Percentiles rank a stretch among this genome's conserved stretches.
Conservation (phyloP, 2,329 filamentous ascomycete species). For the Neopestalotiopsis sp. region DNA sequence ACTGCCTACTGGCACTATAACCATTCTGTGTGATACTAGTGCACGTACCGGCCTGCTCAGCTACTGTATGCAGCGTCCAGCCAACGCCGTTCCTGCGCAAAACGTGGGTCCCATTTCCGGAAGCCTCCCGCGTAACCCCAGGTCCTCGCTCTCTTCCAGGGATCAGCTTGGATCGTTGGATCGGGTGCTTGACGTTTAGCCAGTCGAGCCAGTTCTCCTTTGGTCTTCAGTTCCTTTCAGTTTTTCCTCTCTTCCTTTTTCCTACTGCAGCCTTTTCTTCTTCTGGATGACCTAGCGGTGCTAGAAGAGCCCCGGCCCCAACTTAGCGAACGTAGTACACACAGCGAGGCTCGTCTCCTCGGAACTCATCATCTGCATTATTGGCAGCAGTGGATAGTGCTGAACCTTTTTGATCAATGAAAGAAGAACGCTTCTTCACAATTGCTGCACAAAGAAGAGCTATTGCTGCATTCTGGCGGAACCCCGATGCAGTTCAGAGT, state of each 20-base stretch:
- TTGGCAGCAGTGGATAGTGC: background rate
- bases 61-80: background rate
- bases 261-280: background rate
- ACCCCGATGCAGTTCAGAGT: background rate
- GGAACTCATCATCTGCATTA: background rate
- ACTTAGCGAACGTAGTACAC: background rate
- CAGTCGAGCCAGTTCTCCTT: background rate
- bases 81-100: constrained; percentile 21
- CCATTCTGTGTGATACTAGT: background rate
- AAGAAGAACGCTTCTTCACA: background rate
- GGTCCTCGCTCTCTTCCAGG: constrained; percentile 26
- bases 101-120: constrained; percentile 30
- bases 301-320: background rate
- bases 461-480: constrained; percentile 7
- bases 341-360: background rate
- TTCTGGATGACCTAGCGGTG: constrained; percentile 15
- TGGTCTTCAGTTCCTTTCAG: constrained; percentile 10
- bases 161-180: constrained; percentile 7
- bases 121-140: constrained; percentile 32
- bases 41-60: background rate
- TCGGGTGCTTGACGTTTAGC: background rate
- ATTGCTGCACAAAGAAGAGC: background rate
- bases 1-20: no score
- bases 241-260: constrained; percentile 14
- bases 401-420: background rate